Evolutionary conservation across 768 basidiomycete genomes (phyloP).

Genomic region (Lactarius deliciosus): DNA sequence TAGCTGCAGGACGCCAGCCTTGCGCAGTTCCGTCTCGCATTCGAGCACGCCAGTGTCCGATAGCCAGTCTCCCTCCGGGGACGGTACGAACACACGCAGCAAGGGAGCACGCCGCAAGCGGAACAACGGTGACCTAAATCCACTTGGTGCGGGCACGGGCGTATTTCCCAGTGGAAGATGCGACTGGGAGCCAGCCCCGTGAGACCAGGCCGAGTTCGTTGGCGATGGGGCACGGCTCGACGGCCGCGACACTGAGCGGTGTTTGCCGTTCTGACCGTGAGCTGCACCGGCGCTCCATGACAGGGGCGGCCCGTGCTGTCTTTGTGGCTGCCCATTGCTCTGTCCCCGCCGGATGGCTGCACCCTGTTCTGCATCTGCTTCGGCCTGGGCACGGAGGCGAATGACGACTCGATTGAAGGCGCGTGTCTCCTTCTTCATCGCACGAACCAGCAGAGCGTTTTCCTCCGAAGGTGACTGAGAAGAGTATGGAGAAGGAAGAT

Average conservation of each 20-base stretch:
- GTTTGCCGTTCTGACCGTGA: constrained; percentile 11
- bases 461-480: constrained; percentile 44
- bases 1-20: constrained; percentile 60
- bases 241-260: constrained; percentile 38
- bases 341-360: constrained; percentile 20
- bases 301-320: constrained; percentile 23
- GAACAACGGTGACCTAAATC: constrained; percentile 72
- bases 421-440: constrained; percentile 60
- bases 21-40: constrained; percentile 77
- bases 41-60: constrained; percentile 77
- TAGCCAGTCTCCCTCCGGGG: constrained; percentile 84
- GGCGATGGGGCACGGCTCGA: constrained; percentile 73
- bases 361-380: constrained; percentile 46
- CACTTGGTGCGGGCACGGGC: constrained; percentile 12
- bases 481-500: constrained; percentile 56
- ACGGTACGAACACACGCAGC: constrained; percentile 80
- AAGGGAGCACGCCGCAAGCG: constrained; percentile 70
- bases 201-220: constrained; percentile 47
- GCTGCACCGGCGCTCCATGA: constrained; percentile 28
- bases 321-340: constrained; percentile 19
- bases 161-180: constrained; percentile 20
- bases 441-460: constrained; percentile 45
- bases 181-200: constrained; percentile 41
- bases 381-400: constrained; percentile 75
- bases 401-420: constrained; percentile 81